Evolutionary conservation across 164 flowering plant genomes (phyloP), one percentile per base, ranked within the genome.

Genomic region (Malania oleifera): DNA sequence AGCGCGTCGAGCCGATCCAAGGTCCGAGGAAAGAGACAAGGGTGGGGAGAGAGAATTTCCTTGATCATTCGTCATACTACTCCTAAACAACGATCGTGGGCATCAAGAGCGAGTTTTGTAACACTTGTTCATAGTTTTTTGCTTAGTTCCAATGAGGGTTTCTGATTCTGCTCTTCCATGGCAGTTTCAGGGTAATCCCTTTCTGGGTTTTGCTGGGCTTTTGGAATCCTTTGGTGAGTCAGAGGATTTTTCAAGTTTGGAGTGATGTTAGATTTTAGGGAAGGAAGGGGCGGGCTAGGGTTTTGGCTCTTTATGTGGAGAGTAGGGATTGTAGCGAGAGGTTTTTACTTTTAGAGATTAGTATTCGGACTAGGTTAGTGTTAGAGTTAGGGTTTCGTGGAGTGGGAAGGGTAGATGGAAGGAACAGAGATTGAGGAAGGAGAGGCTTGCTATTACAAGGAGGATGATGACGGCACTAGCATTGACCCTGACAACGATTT

Each of bases 401-500:
- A 50, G 52, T 47, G 63, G 62, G 44, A 23, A 27, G 51, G 11
- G 46, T 43, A 34, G 58, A 70, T 68, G 75, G 71, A 58, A 47
- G 74, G 62, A n/a, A 54, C 65, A 60, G 81, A 75, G 62, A 65
- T 77, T 57, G 81, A 79, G 64, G 83, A 78, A 70, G 80, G 83
- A 15, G 75, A 74, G 62, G 73, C 80, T 48, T 49, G 25, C 56
- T 61, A n/a, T 57, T 39, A 50, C 57, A 63, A 73, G 20, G 75
- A 77, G 7, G 67, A 70, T 44, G 81, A 70, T 12, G 64, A 52
- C 50, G 22, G 29, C 18, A 43, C 62, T 25, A 52, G 52, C 64
- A 56, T 76, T 67, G 86, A 86, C 64, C 83, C 80, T 72, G 87
- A 84, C 59, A 68, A 59, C 25, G 81, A 56, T 63, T 74, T 86